Percentiles rank a stretch among this genome's conserved stretches.
Conservation (phyloP, 495 filamentous ascomycete genomes). For the Penicillium ochrochloron region DNA sequence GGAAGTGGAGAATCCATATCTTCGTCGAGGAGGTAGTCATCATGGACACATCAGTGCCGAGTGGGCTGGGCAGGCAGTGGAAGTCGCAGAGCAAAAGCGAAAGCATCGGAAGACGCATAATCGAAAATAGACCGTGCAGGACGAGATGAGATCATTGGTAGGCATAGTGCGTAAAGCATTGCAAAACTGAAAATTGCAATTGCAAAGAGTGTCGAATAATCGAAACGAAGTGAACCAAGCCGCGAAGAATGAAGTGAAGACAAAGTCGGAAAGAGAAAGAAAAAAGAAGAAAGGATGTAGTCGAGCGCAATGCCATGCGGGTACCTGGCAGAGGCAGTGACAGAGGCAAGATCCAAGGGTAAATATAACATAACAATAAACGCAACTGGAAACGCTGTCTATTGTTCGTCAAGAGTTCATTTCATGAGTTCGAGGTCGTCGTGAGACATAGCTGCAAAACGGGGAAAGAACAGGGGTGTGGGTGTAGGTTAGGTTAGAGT, state of each 20-base stretch:
- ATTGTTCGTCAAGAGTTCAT: slow-evolving; percentile 34
- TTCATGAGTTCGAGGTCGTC: slow-evolving; percentile 30
- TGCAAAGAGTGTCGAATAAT: background rate
- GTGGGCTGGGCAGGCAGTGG: background rate
- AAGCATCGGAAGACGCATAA: background rate
- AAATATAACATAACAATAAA: slow-evolving; percentile 25
- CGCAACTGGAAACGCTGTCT: slow-evolving; percentile 31
- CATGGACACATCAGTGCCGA: slow-evolving; percentile 25
- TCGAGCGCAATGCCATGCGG: background rate
- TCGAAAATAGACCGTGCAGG: background rate
- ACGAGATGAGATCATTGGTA: background rate
- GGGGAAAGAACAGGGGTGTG: background rate
- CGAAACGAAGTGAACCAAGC: background rate
- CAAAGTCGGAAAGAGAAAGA: background rate
- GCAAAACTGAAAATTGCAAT: background rate
- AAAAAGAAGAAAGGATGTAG: slow-evolving; percentile 1
- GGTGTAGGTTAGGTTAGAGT: background rate
- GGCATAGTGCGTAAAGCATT: background rate
- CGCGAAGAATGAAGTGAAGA: slow-evolving; percentile 1
- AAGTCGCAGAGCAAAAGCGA: background rate
- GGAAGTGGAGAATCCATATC: slow-evolving; percentile 20
- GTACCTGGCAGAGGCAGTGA: slow-evolving; percentile 6
- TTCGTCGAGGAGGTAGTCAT: slow-evolving; percentile 30
- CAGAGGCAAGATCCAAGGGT: background rate
- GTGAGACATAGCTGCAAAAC: slow-evolving; percentile 6